phyloP scores from a whole-genome alignment of 495 filamentous ascomycete genomes.

The Aspergillus heteromorphus region DNA sequence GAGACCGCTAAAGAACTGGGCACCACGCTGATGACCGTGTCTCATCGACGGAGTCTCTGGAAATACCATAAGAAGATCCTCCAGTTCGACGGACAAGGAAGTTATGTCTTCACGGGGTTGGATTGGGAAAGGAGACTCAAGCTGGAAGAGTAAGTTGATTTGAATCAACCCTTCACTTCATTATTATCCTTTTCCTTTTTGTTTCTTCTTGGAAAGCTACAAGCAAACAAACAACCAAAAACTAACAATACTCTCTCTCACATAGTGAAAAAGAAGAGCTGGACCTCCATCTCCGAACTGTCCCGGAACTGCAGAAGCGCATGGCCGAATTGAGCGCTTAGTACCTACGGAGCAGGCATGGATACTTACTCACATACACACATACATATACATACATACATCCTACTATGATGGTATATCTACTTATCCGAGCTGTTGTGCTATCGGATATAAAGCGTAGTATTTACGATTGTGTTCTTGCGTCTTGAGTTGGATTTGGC shows the following conservation, averaged over 20 bases:
- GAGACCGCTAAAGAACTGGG: conserved; percentile 86
- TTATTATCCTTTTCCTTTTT: conserved; percentile 10
- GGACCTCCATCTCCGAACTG: conserved; percentile 72
- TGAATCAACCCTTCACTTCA: too few relatives aligned
- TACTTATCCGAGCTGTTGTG: background rate
- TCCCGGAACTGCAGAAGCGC: conserved; percentile 82
- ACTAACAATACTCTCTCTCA: background rate
- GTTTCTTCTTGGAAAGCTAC: too few relatives aligned
- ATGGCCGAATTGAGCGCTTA: conserved; percentile 62
- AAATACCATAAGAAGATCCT: conserved; percentile 90
- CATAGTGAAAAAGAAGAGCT: conserved; percentile 86
- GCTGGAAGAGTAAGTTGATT: conserved; percentile 70
- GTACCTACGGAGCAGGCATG: too few relatives aligned
- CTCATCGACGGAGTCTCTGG: conserved; percentile 87
- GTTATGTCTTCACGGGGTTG: conserved; percentile 82
- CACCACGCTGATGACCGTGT: conserved; percentile 94
- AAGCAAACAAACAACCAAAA: too few relatives aligned
- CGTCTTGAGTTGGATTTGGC: background rate
- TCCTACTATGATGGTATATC: too few relatives aligned
- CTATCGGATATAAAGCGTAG: background rate
- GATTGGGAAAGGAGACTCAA: conserved; percentile 82
- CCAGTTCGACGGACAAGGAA: conserved; percentile 93
- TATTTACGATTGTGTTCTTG: background rate
- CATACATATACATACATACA: too few relatives aligned
- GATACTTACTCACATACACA: too few relatives aligned